A percentile compares a stretch with the other conserved stretches of the same genome.
These are phyloP conservation scores for Filobasidium wieringae DNA, from an alignment of 768 basidiomycete species.

Conservation along the genomic window DNA sequence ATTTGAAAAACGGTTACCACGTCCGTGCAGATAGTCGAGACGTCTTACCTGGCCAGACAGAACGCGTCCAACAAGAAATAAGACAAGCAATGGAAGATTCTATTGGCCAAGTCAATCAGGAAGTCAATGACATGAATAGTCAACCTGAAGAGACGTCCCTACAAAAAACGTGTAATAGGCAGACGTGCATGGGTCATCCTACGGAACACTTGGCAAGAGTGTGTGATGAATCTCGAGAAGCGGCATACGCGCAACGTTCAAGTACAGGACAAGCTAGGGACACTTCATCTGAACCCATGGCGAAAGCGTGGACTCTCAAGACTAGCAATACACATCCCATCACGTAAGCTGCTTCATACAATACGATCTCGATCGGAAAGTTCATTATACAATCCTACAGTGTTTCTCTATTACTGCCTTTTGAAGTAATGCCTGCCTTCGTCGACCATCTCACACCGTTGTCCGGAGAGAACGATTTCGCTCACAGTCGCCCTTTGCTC, in stretches of 20 bases:
- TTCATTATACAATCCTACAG: constrained; percentile 34
- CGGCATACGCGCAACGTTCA: too few species aligned
- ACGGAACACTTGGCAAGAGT: too few species aligned
- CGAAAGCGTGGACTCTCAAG: constrained; percentile 40
- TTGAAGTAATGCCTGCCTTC: constrained; percentile 41
- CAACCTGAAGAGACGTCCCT: too few species aligned
- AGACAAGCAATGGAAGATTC: constrained; percentile 2
- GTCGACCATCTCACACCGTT: not conserved
- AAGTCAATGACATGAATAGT: constrained; percentile 21
- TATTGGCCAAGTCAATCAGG: not conserved
- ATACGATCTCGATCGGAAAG: too few species aligned
- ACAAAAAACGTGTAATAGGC: too few species aligned
- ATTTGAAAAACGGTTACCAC: not conserved
- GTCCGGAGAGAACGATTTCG: not conserved
- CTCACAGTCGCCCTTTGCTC: not conserved
- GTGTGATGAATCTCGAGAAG: too few species aligned
- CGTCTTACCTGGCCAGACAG: too few species aligned
- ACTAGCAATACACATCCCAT: constrained; percentile 74
- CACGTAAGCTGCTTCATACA: constrained; percentile 46
- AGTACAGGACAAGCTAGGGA: too few species aligned
- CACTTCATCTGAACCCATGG: not conserved
- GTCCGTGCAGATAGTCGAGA: not conserved
- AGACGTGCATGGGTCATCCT: too few species aligned
- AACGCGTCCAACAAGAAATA: not conserved
- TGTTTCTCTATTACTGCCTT: constrained; percentile 56